Conservation (phyloP, 495 filamentous ascomycete genomes). For the Talaromyces proteolyticus region DNA sequence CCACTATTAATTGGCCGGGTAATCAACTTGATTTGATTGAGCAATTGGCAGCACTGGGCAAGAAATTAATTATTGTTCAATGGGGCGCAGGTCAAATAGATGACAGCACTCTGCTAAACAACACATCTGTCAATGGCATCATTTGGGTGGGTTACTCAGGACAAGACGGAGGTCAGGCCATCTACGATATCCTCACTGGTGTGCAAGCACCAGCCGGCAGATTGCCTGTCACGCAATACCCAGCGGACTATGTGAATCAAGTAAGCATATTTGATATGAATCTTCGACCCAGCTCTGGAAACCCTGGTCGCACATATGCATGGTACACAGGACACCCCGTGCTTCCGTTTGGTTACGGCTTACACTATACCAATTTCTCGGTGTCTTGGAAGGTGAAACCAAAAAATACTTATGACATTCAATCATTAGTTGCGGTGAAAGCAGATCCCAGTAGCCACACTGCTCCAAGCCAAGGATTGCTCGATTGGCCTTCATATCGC, state of each 20-base stretch:
- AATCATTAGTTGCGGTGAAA: background rate
- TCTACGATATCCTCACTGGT: slow-evolving; percentile 42
- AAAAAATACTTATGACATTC: background rate
- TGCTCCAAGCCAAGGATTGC: background rate
- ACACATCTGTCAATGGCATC: slow-evolving; percentile 32
- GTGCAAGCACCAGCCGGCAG: slow-evolving; percentile 42
- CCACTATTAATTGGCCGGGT: slow-evolving; percentile 42
- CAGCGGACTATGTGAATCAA: slow-evolving; percentile 38
- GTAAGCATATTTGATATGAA: slow-evolving; percentile 45
- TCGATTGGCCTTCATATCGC: too few relatives aligned
- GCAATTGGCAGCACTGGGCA: slow-evolving; percentile 33
- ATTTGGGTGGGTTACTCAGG: slow-evolving; percentile 50
- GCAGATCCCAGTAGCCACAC: background rate
- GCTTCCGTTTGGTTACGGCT: slow-evolving; percentile 42
- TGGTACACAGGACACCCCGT: slow-evolving; percentile 45
- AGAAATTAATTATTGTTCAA: slow-evolving; percentile 45
- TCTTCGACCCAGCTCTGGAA: slow-evolving; percentile 26
- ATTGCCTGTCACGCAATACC: slow-evolving; percentile 49
- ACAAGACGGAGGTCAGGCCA: slow-evolving; percentile 42
- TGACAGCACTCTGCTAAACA: slow-evolving; percentile 36
- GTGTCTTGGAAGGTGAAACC: slow-evolving; percentile 15
- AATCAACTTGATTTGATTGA: slow-evolving; percentile 44
- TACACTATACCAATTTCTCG: slow-evolving; percentile 39
- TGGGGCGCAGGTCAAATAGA: slow-evolving; percentile 49
- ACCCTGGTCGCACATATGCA: slow-evolving; percentile 43